Conservation (phyloP, 192 early-diverging fungal species). For the Chytriomyces sp. region DNA sequence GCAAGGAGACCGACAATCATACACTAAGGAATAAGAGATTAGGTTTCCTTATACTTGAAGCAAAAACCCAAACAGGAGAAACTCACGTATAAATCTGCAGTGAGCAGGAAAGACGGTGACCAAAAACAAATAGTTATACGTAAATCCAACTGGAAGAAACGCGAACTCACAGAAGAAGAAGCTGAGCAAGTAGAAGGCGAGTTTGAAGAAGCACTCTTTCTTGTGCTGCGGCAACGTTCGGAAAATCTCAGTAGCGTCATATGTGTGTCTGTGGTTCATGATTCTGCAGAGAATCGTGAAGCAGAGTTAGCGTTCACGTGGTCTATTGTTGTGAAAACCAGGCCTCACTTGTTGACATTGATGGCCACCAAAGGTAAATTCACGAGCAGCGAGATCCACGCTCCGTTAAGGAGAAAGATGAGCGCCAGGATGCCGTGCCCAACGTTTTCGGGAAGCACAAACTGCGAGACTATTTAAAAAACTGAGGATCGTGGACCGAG, state of each 20-base stretch:
- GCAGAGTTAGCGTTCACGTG: background rate
- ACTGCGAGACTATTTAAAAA: constrained; percentile 52
- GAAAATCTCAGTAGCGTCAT: constrained; percentile 98
- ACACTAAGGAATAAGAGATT: background rate
- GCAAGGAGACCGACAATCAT: constrained; percentile 20
- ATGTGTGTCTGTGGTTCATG: constrained; percentile 83
- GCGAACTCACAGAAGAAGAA: constrained; percentile 76
- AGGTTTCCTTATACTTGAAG: background rate
- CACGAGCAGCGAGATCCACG: constrained; percentile 82
- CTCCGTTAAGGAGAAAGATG: constrained; percentile 83
- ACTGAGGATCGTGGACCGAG: background rate
- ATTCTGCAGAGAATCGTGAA: constrained; percentile 55
- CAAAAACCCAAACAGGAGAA: background rate
- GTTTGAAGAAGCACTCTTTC: constrained; percentile 95
- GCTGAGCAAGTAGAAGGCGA: constrained; percentile 90
- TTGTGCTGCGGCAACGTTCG: constrained; percentile 89
- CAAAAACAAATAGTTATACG: background rate
- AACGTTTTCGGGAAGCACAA: constrained; percentile 91
- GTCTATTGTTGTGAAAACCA: no score
- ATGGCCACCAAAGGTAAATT: constrained; percentile 86
- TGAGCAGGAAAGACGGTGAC: background rate
- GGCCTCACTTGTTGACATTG: constrained; percentile 78
- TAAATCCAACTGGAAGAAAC: background rate
- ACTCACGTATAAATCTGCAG: background rate
- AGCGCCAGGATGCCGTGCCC: constrained; percentile 82